Evolutionary conservation across 805 yeast genomes (phyloP).

Genomic region (Sugiyamaella floridensis): DNA sequence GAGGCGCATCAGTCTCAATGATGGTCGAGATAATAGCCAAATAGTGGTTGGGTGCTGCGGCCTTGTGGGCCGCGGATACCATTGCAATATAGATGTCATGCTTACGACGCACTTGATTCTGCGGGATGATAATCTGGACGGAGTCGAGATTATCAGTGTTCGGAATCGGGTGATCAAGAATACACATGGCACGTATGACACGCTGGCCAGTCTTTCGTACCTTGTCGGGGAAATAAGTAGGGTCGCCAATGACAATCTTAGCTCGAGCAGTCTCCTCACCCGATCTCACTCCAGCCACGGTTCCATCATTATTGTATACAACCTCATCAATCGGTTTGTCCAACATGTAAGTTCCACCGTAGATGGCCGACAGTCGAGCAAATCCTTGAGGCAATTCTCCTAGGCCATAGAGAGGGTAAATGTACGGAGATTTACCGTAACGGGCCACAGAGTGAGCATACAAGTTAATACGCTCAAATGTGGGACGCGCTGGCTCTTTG

Average conservation of each 20-base stretch:
- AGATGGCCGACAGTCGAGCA: constrained; percentile 92
- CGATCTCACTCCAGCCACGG: constrained; percentile 79
- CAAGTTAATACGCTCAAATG: constrained; percentile 76
- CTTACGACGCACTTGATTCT: constrained; percentile 86
- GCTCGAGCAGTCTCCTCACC: constrained; percentile 90
- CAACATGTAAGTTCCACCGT: constrained; percentile 98
- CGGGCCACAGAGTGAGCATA: constrained; percentile 88
- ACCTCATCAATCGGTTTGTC: constrained; percentile 93
- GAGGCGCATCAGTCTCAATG: constrained; percentile 89
- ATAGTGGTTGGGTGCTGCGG: constrained; percentile 80
- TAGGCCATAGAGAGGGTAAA: constrained; percentile 91
- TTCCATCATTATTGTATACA: constrained; percentile 61
- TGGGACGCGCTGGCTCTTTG: constrained; percentile 82
- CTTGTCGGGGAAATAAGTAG: constrained; percentile 88
- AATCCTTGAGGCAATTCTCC: constrained; percentile 99
- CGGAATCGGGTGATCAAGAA: constrained; percentile 84
- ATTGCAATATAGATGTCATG: constrained; percentile 93
- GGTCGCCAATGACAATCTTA: constrained; percentile 92
- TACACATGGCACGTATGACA: constrained; percentile 81
- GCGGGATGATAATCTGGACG: constrained; percentile 91
- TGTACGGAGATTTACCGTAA: constrained; percentile 93
- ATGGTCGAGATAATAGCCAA: constrained; percentile 92
- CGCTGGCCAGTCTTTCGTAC: constrained; percentile 65
- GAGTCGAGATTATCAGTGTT: constrained; percentile 79
- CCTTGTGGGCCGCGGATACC: constrained; percentile 82